Evolutionary conservation across 257 asterid species (phyloP).

Genomic region (Primulina tabacum): DNA sequence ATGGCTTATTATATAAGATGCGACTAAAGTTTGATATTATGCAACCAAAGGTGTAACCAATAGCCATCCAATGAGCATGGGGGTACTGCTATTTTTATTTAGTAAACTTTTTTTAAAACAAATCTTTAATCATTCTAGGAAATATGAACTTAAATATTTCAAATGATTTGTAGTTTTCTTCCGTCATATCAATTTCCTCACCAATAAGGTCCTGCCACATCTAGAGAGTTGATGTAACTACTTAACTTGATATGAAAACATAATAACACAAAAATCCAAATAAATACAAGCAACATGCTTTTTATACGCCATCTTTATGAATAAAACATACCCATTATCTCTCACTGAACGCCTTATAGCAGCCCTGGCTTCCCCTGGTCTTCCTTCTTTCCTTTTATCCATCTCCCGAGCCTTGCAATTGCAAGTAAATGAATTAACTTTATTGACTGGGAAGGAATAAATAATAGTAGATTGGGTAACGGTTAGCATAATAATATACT

Average conservation of each 20-base stretch:
- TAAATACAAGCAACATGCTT: not conserved
- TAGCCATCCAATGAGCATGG: not conserved
- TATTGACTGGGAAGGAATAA: constrained; percentile 7
- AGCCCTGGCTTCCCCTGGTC: constrained; percentile 96
- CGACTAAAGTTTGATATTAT: too few species aligned
- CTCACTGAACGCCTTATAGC: constrained; percentile 94
- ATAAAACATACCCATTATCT: constrained; percentile 72
- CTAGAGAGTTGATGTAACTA: not conserved
- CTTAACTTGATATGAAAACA: not conserved
- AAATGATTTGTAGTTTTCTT: not conserved
- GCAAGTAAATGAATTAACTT: constrained; percentile 6
- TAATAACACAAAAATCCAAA: not conserved
- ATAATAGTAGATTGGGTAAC: constrained; percentile 6
- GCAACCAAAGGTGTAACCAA: not conserved
- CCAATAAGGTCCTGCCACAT: not conserved
- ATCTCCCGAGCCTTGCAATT: constrained; percentile 86
- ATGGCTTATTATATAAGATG: not conserved
- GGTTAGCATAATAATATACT: constrained; percentile 16
- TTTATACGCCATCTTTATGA: not conserved
- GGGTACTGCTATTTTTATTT: not conserved
- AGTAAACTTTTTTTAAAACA: too few species aligned
- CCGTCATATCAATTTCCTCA: not conserved
- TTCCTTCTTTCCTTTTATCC: constrained; percentile 94
- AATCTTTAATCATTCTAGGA: too few species aligned
- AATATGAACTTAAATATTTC: not conserved